Percentiles rank a stretch among this genome's conserved stretches.
phyloP scores from a whole-genome alignment of 441 rosid genomes.

The Codiaeum variegatum region DNA sequence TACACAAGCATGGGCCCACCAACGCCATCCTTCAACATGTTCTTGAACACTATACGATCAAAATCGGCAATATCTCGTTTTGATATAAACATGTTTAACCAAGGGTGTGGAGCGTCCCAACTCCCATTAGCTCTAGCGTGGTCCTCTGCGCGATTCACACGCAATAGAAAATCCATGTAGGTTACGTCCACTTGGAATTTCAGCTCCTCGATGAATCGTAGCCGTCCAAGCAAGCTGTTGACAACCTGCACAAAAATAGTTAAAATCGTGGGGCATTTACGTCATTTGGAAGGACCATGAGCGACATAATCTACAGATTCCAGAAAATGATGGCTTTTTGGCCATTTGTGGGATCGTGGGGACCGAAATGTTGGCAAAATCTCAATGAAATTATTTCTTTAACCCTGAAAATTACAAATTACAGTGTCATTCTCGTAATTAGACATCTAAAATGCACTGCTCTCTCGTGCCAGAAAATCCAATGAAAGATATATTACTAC shows the following conservation, averaged over 20 bases:
- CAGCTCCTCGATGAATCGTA: constrained; percentile 43
- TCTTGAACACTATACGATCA: constrained; percentile 65
- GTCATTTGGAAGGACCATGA: constrained; percentile 21
- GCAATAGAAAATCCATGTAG: constrained; percentile 65
- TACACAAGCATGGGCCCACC: constrained; percentile 90
- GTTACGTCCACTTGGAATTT: constrained; percentile 53
- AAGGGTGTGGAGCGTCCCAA: constrained; percentile 92
- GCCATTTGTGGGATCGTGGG: constrained; percentile 35
- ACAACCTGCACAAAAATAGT: constrained; percentile 33
- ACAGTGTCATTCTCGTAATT: constrained; percentile 41
- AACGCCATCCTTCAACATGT: constrained; percentile 57
- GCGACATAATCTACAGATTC: constrained; percentile 26
- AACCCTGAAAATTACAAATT: constrained; percentile 16
- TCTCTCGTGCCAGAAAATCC: constrained; percentile 69
- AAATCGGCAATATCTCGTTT: constrained; percentile 50
- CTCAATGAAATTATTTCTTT: constrained; percentile 30
- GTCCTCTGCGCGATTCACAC: constrained; percentile 63
- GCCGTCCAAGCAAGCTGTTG: constrained; percentile 47
- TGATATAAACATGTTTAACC: constrained; percentile 82
- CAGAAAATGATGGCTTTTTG: constrained; percentile 40
- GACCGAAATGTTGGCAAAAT: constrained; percentile 34
- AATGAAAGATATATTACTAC: constrained; percentile 50
- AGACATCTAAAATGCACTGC: constrained; percentile 15
- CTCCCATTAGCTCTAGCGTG: constrained; percentile 53
- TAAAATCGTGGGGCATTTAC: constrained; percentile 22